Evolutionary conservation across 768 basidiomycete genomes (phyloP).

Genomic region (Leucocoprinus sp.): DNA sequence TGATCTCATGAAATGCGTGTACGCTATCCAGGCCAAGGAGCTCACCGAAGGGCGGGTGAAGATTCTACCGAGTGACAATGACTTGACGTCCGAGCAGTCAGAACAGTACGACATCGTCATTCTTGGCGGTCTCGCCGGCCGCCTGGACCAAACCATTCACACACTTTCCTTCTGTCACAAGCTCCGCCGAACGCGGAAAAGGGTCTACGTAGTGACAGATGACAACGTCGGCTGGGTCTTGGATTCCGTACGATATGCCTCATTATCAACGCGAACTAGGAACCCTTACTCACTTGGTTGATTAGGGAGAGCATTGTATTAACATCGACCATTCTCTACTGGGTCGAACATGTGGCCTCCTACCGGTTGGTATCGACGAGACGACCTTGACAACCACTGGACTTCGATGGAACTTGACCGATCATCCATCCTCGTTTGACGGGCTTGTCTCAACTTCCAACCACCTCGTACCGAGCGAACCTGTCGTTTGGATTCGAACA

Average conservation of each 20-base stretch:
- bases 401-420: conserved; percentile 78
- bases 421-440: conserved; percentile 68
- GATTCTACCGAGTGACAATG: conserved; percentile 9
- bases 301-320: conserved; percentile 78
- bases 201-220: conserved; percentile 76
- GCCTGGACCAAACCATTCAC: conserved; percentile 92
- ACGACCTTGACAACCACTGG: conserved; percentile 78
- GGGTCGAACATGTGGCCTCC: conserved; percentile 89
- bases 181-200: conserved; percentile 49
- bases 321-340: conserved; percentile 62
- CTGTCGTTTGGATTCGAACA: conserved; percentile 65
- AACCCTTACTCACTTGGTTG: not conserved
- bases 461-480: conserved; percentile 65
- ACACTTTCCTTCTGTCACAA: conserved; percentile 81
- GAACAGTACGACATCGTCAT: conserved; percentile 63
- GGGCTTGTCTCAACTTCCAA: conserved; percentile 91
- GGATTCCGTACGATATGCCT: conserved; percentile 65
- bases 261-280: not conserved
- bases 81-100: conserved; percentile 13
- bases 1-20: conserved; percentile 91
- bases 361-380: conserved; percentile 79
- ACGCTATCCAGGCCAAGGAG: conserved; percentile 54
- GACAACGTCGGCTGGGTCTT: conserved; percentile 91
- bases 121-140: conserved; percentile 83
- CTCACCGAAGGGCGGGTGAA: conserved; percentile 30